Conservation (phyloP, 73 alveolate genomes). For the Loxodes magnus region DNA sequence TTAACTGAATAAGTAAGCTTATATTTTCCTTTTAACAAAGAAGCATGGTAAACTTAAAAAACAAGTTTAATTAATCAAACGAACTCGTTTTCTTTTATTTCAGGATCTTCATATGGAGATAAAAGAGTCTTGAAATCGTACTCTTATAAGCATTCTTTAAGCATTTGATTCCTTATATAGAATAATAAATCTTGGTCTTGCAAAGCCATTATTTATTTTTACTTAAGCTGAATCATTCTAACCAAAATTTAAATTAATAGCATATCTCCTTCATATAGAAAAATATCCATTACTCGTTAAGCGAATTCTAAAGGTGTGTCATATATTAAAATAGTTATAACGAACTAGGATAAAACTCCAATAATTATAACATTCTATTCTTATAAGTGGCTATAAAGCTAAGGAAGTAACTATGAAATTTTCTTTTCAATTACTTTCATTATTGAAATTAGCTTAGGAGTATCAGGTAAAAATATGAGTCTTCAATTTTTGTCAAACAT, state of each 20-base stretch:
- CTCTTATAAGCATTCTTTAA: constrained; percentile 13
- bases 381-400: not conserved
- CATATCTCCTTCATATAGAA: constrained; percentile 7
- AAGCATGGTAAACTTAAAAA: no score
- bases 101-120: not conserved
- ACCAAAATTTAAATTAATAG: not conserved
- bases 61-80: not conserved
- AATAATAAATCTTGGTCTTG: not conserved
- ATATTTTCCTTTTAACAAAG: no score
- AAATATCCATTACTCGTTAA: not conserved
- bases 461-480: constrained; percentile 3
- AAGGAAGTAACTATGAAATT: not conserved
- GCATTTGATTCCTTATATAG: not conserved
- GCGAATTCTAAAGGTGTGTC: constrained; percentile 4
- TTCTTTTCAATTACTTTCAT: not conserved
- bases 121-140: constrained; percentile 1
- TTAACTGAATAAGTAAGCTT: no score
- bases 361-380: not conserved
- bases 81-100: not conserved
- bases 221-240: not conserved
- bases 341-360: not conserved
- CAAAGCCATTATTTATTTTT: not conserved
- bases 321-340: constrained; percentile 2
- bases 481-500: constrained; percentile 12
- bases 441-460: constrained; percentile 6